Evolutionary conservation across 1,139 yeast genomes (phyloP), one percentile per base, ranked within the genome.

Genomic region (Kodamaea plutei): DNA sequence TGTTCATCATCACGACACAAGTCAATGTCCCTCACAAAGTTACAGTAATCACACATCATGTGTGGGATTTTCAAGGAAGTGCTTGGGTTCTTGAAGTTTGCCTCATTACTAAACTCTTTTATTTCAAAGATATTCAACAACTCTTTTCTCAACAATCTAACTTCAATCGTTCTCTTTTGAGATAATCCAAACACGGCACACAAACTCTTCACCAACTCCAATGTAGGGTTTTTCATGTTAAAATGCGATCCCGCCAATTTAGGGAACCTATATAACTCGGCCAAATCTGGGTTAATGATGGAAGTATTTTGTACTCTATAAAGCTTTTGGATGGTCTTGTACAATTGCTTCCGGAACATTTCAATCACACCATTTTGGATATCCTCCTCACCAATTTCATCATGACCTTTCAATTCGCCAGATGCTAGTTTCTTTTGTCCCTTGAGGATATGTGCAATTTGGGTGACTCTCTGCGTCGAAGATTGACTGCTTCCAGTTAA

Each of bases 31-130:
- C 80, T 66, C 20, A 80, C 74, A 43, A 64, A 73, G 42, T 79
- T 80, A 58, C 99, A 93, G 45, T 81, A 73, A 37, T 76, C 84
- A 61, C 98, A 91, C 9, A 84, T 66, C 4, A 87, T 70, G 31
- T 80, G 80, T 3, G 83, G 74, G 3, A 91, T 56, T 23, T 69
- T 62, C 40, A 91, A 64, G 1, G 85, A 73, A 0, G 83, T 67
- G 35, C 93, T 74, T 7, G 97, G 96, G 48, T 87, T 77, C 23
- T 54, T 56, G 56, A 89, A 89, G n/a, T 63, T 64, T 1, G 93
- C 88, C 35, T 79, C 87, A 7, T 70, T 70, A 43, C 88, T 80
- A 56, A 91, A 93, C 52, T 91, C 98, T 39, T 83, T 76, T 28
- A 89, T 71, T 24, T 87, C 95, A 44, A 93, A 75, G 4, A 84